Evolutionary conservation across 768 basidiomycete genomes (phyloP).

Genomic region (Suillus cothurnatus): DNA sequence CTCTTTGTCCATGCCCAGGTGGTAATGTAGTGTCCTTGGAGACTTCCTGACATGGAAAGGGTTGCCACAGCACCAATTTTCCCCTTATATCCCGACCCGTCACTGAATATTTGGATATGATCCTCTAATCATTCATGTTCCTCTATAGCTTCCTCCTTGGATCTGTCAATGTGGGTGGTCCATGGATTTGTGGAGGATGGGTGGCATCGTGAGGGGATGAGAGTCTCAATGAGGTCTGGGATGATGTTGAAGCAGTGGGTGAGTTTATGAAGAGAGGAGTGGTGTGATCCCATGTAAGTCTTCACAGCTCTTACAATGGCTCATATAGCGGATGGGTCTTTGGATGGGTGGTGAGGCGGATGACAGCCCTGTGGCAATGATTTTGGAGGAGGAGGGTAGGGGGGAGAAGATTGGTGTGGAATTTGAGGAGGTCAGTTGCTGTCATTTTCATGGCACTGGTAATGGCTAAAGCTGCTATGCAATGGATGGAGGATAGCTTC

Average conservation of each 20-base stretch:
- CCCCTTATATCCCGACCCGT: constrained; percentile 9
- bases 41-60: not conserved
- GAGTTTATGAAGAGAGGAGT: not conserved
- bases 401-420: rapidly evolving
- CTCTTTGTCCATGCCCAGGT: constrained; percentile 10
- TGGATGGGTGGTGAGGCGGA: not conserved
- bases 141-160: not conserved
- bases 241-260: not conserved
- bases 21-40: not conserved
- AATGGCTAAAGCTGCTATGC: rapidly evolving
- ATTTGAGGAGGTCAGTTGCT: rapidly evolving
- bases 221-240: not conserved
- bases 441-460: not conserved
- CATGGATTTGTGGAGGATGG: not conserved
- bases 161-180: rapidly evolving
- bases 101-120: constrained; percentile 12
- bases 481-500: rapidly evolving
- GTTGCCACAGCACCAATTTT: constrained; percentile 18
- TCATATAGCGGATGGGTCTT: not conserved
- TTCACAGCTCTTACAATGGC: rapidly evolving
- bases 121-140: not conserved
- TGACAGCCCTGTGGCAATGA: not conserved
- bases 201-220: rapidly evolving
- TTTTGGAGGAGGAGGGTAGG: not conserved
- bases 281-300: rapidly evolving